Conservation (phyloP, 768 basidiomycete species). For the Russula sp. region DNA sequence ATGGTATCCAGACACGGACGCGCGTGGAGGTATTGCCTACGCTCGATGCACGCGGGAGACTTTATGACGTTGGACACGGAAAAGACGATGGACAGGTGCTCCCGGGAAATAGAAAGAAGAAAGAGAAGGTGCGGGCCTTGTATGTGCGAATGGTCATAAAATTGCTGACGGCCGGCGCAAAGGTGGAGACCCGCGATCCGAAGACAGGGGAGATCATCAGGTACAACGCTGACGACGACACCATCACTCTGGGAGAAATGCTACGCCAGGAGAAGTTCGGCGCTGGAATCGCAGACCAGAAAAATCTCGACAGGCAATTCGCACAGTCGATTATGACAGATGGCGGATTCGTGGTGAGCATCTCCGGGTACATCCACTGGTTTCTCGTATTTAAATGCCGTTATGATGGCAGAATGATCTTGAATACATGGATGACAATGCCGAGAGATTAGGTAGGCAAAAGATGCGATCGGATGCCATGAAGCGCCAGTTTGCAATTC, state of each 20-base stretch:
- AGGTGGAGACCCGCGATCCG: slow-evolving; percentile 86
- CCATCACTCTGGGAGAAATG: slow-evolving; percentile 81
- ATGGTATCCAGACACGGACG: slow-evolving; percentile 41
- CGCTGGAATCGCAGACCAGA: slow-evolving; percentile 86
- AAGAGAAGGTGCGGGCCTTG: slow-evolving; percentile 48
- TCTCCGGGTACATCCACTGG: neutral
- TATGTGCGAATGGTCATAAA: slow-evolving; percentile 5
- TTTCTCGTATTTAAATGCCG: neutral
- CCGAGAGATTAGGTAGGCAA: slow-evolving; percentile 83
- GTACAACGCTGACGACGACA: slow-evolving; percentile 88
- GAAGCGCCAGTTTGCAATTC: slow-evolving; percentile 95
- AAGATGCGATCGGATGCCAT: slow-evolving; percentile 96
- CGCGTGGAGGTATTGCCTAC: slow-evolving; percentile 86
- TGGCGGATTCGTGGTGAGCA: slow-evolving; percentile 71
- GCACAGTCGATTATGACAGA: slow-evolving; percentile 85
- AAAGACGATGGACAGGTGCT: slow-evolving; percentile 45
- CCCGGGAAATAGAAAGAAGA: slow-evolving; percentile 76
- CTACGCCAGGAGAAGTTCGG: slow-evolving; percentile 88
- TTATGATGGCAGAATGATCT: slow-evolving; percentile 56
- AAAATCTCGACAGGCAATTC: slow-evolving; percentile 85
- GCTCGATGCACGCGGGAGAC: slow-evolving; percentile 69
- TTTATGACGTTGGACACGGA: slow-evolving; percentile 91
- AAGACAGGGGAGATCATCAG: slow-evolving; percentile 88
- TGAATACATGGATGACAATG: slow-evolving; percentile 97
- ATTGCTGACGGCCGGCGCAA: slow-evolving; percentile 28